Evolutionary conservation across 2,329 filamentous ascomycete species (phyloP).

Genomic region (Neobulgaria alba): DNA sequence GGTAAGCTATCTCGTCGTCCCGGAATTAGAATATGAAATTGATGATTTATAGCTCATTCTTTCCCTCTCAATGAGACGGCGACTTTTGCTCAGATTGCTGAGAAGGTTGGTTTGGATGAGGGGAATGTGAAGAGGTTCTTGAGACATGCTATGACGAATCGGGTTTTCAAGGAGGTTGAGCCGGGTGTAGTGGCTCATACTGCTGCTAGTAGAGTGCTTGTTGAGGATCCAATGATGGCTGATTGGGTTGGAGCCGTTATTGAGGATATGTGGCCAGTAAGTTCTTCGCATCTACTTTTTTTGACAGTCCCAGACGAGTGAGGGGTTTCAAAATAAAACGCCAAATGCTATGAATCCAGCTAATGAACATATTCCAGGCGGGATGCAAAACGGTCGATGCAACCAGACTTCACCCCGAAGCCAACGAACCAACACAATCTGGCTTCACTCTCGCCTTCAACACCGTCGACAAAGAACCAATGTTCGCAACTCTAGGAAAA

Average conservation of each 20-base stretch:
- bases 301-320: neutral
- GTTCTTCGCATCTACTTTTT: neutral
- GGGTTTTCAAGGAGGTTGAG: slow-evolving; percentile 44
- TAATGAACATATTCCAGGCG: slow-evolving; percentile 31
- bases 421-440: slow-evolving; percentile 38
- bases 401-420: slow-evolving; percentile 37
- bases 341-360: slow-evolving; percentile 1
- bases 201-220: slow-evolving; percentile 42
- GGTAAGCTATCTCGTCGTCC: slow-evolving; percentile 29
- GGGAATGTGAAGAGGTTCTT: slow-evolving; percentile 43
- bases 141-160: slow-evolving; percentile 49
- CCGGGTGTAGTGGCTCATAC: slow-evolving; percentile 47
- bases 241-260: slow-evolving; percentile 48
- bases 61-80: slow-evolving; percentile 40
- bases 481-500: slow-evolving; percentile 45
- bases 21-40: slow-evolving; percentile 2
- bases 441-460: slow-evolving; percentile 44
- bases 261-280: slow-evolving; percentile 38
- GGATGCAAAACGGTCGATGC: slow-evolving; percentile 39
- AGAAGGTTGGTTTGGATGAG: slow-evolving; percentile 38
- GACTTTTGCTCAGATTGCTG: slow-evolving; percentile 37
- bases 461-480: slow-evolving; percentile 42
- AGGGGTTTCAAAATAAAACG: neutral
- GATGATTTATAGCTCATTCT: slow-evolving; percentile 36
- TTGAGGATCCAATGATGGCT: slow-evolving; percentile 38